A percentile compares a stretch with the other conserved stretches of the same genome.
These are phyloP conservation scores for Symbiodinium pilosum DNA, from an alignment of 73 alveolate genomes.

Conservation along the genomic window DNA sequence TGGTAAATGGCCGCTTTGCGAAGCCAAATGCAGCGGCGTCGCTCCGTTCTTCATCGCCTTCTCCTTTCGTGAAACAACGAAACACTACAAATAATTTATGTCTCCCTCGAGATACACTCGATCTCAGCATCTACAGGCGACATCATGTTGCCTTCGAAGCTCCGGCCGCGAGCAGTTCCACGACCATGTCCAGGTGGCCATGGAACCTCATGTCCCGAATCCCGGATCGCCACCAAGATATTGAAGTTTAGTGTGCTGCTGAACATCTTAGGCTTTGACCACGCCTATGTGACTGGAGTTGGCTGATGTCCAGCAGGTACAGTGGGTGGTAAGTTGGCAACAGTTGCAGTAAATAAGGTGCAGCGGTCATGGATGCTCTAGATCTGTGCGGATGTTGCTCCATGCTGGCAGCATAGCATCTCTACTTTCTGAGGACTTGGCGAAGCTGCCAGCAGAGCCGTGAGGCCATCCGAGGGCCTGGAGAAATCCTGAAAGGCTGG, in stretches of 20 bases:
- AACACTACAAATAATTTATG: neutral
- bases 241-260: no score
- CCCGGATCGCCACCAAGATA: no score
- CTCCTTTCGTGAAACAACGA: neutral
- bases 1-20: conserved; percentile 58
- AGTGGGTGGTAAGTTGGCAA: no score
- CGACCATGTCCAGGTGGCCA: conserved; percentile 49
- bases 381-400: no score
- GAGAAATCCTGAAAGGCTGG: conserved; percentile 27
- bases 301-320: no score
- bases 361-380: no score
- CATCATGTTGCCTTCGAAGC: conserved; percentile 35
- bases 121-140: neutral
- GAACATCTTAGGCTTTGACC: no score
- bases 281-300: no score
- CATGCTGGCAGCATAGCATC: no score
- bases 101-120: neutral
- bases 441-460: conserved; percentile 76
- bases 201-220: conserved; percentile 14
- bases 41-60: conserved; percentile 71
- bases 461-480: conserved; percentile 55
- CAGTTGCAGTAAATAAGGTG: no score
- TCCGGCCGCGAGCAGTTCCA: conserved; percentile 70
- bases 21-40: conserved; percentile 68
- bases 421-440: no score